Base-by-base conservation (phyloP, 1,139 yeast genomes). In the Blastobotrys proliferans region DNA sequence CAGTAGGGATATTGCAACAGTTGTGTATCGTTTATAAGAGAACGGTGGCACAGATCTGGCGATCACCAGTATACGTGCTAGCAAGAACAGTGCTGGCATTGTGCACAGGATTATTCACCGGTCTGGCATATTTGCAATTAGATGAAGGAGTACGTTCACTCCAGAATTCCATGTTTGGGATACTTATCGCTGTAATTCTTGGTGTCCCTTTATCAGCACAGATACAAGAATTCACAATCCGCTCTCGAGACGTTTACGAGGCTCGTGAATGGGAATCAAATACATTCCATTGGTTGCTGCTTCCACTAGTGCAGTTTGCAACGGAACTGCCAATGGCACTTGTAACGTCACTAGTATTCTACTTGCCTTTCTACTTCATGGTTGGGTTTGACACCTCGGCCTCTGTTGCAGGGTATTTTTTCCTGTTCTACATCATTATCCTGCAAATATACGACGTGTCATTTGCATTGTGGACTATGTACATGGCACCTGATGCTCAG, bases 241-340 rank as follows among this genome's bases (percentile, higher is more conserved):
- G 65, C 22, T 67, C 78, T 3, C 69, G 83, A 58, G 81, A 77
- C 44, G 60, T 79, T 35, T 79, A 60, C 54, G 84, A 79, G 61
- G 78, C 76, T 13, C 70, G 86, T 60, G 87, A 80, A 57, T 73
- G 77, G 39, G 72, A 76, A 48, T 77, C 83, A 8, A 79, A 78
- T 54, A 79, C 83, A 47, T 80, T 76, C 66, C 83, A 79, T 52
- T 80, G 84, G 82, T 69, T 80, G 9, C 62, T 76, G 30, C 61
- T 80, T 58, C 62, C 79, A 28, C 40, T 77, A 10, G 62, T 78
- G 2, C 82, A 79, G 55, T 68, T 69, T 44, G 40, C 78, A 34
- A 67, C 68, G 47, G 85, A 79, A 58, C 51, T 77, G 16, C 83
- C 83, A 3, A 80, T 77, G 63, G 72, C 77, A 41, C 50, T 79